Base-by-base conservation (phyloP, 192 early-diverging fungal genomes). In the Backusella psychrophila region DNA sequence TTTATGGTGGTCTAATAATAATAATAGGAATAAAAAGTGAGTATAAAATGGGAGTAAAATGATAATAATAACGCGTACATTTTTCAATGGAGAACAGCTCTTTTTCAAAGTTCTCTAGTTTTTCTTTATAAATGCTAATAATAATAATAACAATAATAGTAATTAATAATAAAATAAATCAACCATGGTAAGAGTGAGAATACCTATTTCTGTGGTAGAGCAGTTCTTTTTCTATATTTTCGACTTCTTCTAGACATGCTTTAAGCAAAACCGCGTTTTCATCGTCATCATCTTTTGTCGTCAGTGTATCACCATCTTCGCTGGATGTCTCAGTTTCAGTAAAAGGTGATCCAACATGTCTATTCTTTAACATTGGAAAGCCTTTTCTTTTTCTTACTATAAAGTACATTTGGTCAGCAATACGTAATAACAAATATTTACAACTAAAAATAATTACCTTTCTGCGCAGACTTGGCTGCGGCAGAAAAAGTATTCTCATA, bases 91-190 rank as follows among this genome's bases (percentile, higher is more conserved):
- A 49, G 1, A 46, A 2, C 33, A 71, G 23, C 15, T 71, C 70
- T 26, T 46, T 31, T 71, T 33, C 21, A 17, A 71, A 23, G 14
- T 31, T 29, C 19, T 49, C n/a, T 19, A 71, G 29, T 17, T 71
- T 71, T 33, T 71, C 66, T 36, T 68, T 36, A 35, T 35, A 68
- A 35, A 68, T 68, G 19, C 66, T 68, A 68, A 42, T 8, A 69
- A 26, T 29, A 15, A 39, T n/a, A 46, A 46, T 44, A 71, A n/a
- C n/a, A n/a, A 33, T 17, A 46, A 9, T 71, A 21, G 41, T 36
- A n/a, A 12, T 23, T 39, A 38, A 41, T 38, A n/a, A 29, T 21
- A 41, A 9, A 8, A 21, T 23, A n/a, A n/a, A 11, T 69, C 5
- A 41, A 12, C 23, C 7, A 26, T 41, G n/a, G 4, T 21, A 38